A percentile compares a stretch with the other conserved stretches of the same genome.
phyloP scores from a whole-genome alignment of 1,139 yeast genomes.

The Taphrina deformans region DNA sequence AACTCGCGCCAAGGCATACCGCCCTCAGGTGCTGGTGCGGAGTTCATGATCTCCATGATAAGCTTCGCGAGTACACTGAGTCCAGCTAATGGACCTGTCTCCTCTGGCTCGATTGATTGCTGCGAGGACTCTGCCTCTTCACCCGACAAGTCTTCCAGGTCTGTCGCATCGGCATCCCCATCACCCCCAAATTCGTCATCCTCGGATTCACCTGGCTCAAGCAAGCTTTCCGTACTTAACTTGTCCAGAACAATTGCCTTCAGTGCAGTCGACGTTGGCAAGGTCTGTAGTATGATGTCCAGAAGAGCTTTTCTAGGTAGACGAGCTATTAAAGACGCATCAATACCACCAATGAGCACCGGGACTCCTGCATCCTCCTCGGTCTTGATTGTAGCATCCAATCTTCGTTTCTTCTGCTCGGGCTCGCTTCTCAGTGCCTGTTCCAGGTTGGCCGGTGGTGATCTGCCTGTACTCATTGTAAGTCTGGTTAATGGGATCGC shows the following conservation, averaged over 20 bases:
- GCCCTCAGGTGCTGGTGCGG: slow-evolving; percentile 31
- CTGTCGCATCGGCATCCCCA: slow-evolving; percentile 23
- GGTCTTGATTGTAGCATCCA: not conserved
- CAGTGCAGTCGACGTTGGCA: slow-evolving; percentile 18
- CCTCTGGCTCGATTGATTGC: slow-evolving; percentile 3
- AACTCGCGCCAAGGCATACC: slow-evolving; percentile 34
- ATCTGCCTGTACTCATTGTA: slow-evolving; percentile 17
- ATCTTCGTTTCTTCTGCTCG: not conserved
- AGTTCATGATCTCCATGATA: slow-evolving; percentile 32
- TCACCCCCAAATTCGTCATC: slow-evolving; percentile 10
- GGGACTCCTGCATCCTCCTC: not conserved
- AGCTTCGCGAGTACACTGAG: slow-evolving; percentile 28
- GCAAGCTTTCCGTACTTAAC: slow-evolving; percentile 5
- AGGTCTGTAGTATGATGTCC: slow-evolving; percentile 13
- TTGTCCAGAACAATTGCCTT: slow-evolving; percentile 24
- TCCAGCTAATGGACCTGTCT: slow-evolving; percentile 23
- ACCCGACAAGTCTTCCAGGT: slow-evolving; percentile 24
- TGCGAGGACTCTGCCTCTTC: slow-evolving; percentile 21
- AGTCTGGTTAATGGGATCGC: too few species aligned
- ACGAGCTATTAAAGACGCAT: not conserved
- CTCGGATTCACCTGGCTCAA: slow-evolving; percentile 2
- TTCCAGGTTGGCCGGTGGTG: not conserved
- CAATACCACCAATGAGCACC: slow-evolving; percentile 12
- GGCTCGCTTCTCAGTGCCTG: slow-evolving; percentile 1
- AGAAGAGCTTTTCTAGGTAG: slow-evolving; percentile 24